A percentile compares a stretch with the other conserved stretches of the same genome.
Conservation (phyloP, 108 stramenopile genomes). For the Mediolabrus comicus region DNA sequence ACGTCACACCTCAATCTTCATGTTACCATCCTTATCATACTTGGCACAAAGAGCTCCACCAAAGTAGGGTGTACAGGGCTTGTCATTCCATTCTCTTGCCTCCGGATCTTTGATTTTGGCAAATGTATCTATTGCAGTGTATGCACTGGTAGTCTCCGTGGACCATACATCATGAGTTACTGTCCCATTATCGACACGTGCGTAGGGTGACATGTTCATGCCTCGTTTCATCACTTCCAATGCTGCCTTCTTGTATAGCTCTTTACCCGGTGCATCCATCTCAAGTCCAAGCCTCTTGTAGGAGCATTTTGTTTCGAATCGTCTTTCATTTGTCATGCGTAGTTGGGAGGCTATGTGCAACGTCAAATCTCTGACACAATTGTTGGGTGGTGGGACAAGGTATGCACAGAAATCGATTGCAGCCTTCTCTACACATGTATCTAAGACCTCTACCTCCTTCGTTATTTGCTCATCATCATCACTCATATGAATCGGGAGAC, state of each 20-base stretch:
- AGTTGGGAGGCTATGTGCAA: slow-evolving; percentile 38
- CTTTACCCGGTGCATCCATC: slow-evolving; percentile 43
- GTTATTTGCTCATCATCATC: no score
- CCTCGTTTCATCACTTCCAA: slow-evolving; percentile 11
- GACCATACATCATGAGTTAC: slow-evolving; percentile 36
- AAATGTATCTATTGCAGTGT: slow-evolving; percentile 42
- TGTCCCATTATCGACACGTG: slow-evolving; percentile 52
- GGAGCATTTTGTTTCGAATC: slow-evolving; percentile 43
- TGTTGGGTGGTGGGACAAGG: slow-evolving; percentile 29
- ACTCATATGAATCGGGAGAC: neutral
- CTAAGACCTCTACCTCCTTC: no score
- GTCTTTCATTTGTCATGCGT: slow-evolving; percentile 9
- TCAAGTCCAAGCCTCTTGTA: slow-evolving; percentile 47
- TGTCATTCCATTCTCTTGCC: slow-evolving; percentile 53
- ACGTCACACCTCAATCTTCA: neutral
- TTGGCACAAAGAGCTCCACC: slow-evolving; percentile 55
- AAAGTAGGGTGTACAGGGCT: slow-evolving; percentile 35
- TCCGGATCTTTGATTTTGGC: slow-evolving; percentile 44
- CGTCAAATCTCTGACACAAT: slow-evolving; percentile 37
- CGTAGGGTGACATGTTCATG: slow-evolving; percentile 48
- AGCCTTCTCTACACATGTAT: slow-evolving; percentile 24
- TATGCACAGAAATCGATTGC: slow-evolving; percentile 36
- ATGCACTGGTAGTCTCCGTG: slow-evolving; percentile 30
- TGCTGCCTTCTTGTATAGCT: slow-evolving; percentile 37
- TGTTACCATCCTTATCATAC: slow-evolving; percentile 40